phyloP scores from a whole-genome alignment of 176 grass and related monocot species.

The Carex pumila region DNA sequence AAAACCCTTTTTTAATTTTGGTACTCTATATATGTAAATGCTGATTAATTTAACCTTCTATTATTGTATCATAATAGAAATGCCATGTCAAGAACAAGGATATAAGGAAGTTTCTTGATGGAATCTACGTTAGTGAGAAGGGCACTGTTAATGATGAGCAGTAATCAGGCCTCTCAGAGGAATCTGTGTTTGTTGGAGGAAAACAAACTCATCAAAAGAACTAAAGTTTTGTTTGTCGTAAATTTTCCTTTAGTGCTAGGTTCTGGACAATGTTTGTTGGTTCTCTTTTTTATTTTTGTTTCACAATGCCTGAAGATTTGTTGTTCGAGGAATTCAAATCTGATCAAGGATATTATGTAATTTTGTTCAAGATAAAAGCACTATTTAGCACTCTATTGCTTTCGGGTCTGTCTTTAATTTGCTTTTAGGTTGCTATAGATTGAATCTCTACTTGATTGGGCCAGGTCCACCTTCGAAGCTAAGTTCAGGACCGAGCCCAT shows the following conservation, averaged over 20 bases:
- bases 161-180: background rate
- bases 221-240: background rate
- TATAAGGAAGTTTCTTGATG: conserved; percentile 81
- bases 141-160: conserved; percentile 44
- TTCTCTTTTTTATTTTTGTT: conserved; percentile 33
- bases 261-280: background rate
- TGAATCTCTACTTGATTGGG: background rate
- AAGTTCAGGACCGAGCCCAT: background rate
- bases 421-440: background rate
- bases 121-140: conserved; percentile 78
- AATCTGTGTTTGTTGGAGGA: background rate
- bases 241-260: conserved; percentile 9
- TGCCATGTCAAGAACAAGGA: conserved; percentile 93
- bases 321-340: background rate
- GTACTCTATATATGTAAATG: background rate
- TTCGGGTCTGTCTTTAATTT: background rate
- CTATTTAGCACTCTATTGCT: background rate
- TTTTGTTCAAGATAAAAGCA: background rate
- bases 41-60: background rate
- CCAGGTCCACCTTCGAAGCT: background rate
- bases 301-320: conserved; percentile 26
- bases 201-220: background rate
- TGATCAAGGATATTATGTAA: conserved; percentile 2
- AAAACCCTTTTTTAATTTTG: background rate
- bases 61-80: conserved; percentile 32